Percentiles rank a stretch among this genome's conserved stretches.
phyloP scores from a whole-genome alignment of 495 filamentous ascomycete species.

The Staphylotrichum longicolle region DNA sequence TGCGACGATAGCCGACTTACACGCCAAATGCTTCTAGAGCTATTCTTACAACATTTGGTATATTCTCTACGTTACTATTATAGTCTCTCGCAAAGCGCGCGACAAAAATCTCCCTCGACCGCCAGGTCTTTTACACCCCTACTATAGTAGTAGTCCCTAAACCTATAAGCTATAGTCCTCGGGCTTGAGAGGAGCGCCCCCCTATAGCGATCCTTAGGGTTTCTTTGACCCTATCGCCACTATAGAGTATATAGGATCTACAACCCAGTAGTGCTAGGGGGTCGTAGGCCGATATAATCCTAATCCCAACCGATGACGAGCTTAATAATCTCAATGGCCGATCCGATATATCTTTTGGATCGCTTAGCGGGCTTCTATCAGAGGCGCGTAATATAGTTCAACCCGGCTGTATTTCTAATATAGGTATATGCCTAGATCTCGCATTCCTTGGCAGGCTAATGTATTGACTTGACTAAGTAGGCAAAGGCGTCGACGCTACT shows the following conservation, averaged over 20 bases:
- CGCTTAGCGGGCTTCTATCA: slow-evolving; percentile 23
- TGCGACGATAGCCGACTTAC: slow-evolving; percentile 19
- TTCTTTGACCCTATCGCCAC: slow-evolving; percentile 19
- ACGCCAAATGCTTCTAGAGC: slow-evolving; percentile 22
- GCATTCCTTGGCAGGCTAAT: slow-evolving; percentile 18
- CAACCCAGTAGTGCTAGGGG: slow-evolving; percentile 10
- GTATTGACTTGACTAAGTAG: slow-evolving; percentile 24
- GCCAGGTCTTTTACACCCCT: slow-evolving; percentile 26
- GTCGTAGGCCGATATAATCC: slow-evolving; percentile 15
- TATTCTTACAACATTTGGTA: slow-evolving; percentile 18
- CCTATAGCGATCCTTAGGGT: slow-evolving; percentile 22
- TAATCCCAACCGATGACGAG: slow-evolving; percentile 25
- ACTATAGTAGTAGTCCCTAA: too few species aligned
- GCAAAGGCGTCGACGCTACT: slow-evolving; percentile 24
- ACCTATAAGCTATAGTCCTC: too few species aligned
- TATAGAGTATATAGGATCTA: slow-evolving; percentile 20
- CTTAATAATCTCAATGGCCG: slow-evolving; percentile 25
- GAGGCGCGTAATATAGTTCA: slow-evolving; percentile 18
- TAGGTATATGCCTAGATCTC: slow-evolving; percentile 25
- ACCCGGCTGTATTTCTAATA: slow-evolving; percentile 23
- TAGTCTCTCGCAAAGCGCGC: slow-evolving; percentile 2
- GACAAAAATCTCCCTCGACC: slow-evolving; percentile 20
- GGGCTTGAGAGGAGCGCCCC: too few species aligned
- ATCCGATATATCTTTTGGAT: slow-evolving; percentile 24
- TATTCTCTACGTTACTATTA: slow-evolving; percentile 22